A percentile compares a stretch with the other conserved stretches of the same genome.
Conservation (phyloP, 2,329 filamentous ascomycete genomes). For the Penicillium sp. region DNA sequence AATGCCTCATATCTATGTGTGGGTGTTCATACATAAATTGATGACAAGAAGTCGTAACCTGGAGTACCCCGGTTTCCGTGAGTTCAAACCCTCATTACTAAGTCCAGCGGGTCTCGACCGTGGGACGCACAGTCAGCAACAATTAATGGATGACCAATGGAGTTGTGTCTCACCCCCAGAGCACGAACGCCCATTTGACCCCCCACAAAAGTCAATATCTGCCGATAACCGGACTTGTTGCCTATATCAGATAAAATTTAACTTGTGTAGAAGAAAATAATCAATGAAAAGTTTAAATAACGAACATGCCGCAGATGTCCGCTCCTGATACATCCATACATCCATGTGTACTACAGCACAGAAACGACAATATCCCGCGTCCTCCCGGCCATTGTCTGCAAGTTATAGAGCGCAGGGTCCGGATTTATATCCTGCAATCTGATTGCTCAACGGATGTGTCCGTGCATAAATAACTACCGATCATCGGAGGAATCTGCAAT, state of each 20-base stretch:
- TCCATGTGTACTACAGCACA: not conserved
- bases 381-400: too few relatives aligned
- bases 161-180: constrained; percentile 3
- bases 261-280: not conserved
- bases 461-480: not conserved
- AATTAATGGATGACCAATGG: not conserved
- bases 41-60: too few relatives aligned
- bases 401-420: not conserved
- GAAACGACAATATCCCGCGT: not conserved
- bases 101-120: constrained; percentile 11
- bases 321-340: not conserved
- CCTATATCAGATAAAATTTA: not conserved
- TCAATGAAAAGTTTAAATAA: not conserved
- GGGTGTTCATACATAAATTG: too few relatives aligned
- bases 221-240: not conserved
- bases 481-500: not conserved
- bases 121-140: not conserved
- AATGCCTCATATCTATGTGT: too few relatives aligned
- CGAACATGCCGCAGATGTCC: not conserved
- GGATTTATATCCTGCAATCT: not conserved
- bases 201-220: constrained; percentile 7
- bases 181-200: constrained; percentile 7
- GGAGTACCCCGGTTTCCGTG: too few relatives aligned
- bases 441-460: not conserved
- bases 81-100: not conserved